Evolutionary conservation across 148 eudicot genomes (phyloP).

Genomic region (Rheum nobile): DNA sequence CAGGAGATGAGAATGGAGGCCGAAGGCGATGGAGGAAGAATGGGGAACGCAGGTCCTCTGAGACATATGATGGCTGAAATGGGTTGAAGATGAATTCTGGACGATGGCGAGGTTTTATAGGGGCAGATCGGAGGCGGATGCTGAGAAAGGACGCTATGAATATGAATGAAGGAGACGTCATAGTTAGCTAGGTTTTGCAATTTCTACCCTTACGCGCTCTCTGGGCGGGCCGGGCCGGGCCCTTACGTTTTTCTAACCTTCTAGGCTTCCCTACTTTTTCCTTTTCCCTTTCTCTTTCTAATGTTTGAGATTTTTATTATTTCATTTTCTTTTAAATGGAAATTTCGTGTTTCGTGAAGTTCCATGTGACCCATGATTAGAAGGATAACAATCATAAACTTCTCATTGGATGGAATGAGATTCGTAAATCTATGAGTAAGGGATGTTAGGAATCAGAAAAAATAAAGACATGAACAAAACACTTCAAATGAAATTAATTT

Average conservation of each 20-base stretch:
- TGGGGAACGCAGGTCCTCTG: slow-evolving; percentile 63
- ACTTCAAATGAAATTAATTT: too few relatives aligned
- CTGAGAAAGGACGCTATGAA: background rate
- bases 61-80: slow-evolving; percentile 39
- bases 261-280: background rate
- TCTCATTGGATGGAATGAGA: too few relatives aligned
- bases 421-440: too few relatives aligned
- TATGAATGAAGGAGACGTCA: too few relatives aligned
- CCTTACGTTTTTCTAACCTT: background rate
- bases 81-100: background rate
- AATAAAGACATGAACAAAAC: too few relatives aligned
- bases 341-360: background rate
- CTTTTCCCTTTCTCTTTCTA: background rate
- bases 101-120: slow-evolving; percentile 6
- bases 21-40: slow-evolving; percentile 49
- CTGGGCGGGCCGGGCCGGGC: background rate
- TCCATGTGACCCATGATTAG: too few relatives aligned
- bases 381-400: too few relatives aligned
- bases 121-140: background rate
- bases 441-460: too few relatives aligned
- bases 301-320: background rate
- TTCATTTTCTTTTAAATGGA: background rate
- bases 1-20: slow-evolving; percentile 63
- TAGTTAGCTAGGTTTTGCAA: background rate
- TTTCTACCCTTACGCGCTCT: slow-evolving; percentile 1